Evolutionary conservation across 371 early-diverging fungal species (phyloP), one percentile per base, ranked within the genome.

Genomic region (Nematocida sp.): DNA sequence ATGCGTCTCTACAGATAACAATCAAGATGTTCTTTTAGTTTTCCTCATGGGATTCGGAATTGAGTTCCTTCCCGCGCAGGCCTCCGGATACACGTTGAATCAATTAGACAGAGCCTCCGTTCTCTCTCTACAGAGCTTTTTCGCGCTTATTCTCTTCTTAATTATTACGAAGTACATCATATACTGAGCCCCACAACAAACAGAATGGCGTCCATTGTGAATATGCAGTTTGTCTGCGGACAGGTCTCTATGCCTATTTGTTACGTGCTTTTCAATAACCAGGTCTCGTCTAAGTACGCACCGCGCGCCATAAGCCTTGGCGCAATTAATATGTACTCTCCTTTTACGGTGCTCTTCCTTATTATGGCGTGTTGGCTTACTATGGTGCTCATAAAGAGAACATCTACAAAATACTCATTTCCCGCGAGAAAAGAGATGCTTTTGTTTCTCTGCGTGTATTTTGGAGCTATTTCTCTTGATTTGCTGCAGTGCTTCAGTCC

Each of bases 351-450:
- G 4, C 20, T 63, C 16, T 20, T 42, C n/a, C 25, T 71, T 33
- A n/a, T 30, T 25, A n/a, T 71, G 18, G 35, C 25, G 20, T 20
- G 57, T 32, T 13, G 23, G 11, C 32, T 71, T 3, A 61, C 45
- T 36, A 13, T 42, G 1, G n/a, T 63, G 11, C 53, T 71, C 13
- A 35, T 71, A 16, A 61, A 59, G 4, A 32, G 75, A 49, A 71
- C 75, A 36, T 11, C 39, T n/a, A 35, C n/a, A 33, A 59, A 35
- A 36, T 71, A 71, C 75, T 71, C 75, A 5, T 71, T 61, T 51
- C 75, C 75, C 7, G 75, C 75, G 4, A 40, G 75, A 28, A 59
- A 61, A 35, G 75, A 71, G 49, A 71, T 61, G 47, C 59, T 71
- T 48, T n/a, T 71, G 16, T 71, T 71, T 42, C 63, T 71, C 9